These are phyloP conservation scores for Moniliophthora roreri DNA, from an alignment of 1,284 basidiomycete genomes.

Conservation along the genomic window DNA sequence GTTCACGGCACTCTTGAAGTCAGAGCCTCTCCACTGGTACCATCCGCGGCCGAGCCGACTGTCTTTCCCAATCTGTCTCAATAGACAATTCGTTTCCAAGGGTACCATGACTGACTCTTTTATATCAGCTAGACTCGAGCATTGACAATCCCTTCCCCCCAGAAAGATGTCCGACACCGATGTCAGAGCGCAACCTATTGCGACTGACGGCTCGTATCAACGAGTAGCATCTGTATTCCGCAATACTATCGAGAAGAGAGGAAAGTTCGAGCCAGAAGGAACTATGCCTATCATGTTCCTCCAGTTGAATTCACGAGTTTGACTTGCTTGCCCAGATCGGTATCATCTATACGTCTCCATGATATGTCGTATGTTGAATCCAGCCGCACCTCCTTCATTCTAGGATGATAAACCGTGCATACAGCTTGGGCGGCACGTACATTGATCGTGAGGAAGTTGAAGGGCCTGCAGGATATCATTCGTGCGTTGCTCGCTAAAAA, in stretches of 20 bases:
- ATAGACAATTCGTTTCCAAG: no score
- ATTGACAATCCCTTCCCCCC: no score
- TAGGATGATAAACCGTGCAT: conserved; percentile 3
- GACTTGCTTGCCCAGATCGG: no score
- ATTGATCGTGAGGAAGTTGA: conserved; percentile 85
- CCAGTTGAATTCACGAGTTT: no score
- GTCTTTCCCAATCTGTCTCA: no score
- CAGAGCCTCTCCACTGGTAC: no score
- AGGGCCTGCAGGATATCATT: conserved; percentile 85
- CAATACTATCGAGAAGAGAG: conserved; percentile 67
- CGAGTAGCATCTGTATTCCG: conserved; percentile 75
- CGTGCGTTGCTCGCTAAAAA: conserved; percentile 49
- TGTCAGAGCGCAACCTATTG: not conserved
- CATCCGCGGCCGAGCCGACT: no score
- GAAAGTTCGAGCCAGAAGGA: conserved; percentile 79
- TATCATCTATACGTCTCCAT: conserved; percentile 88
- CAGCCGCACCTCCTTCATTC: not conserved
- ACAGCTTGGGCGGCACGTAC: conserved; percentile 91
- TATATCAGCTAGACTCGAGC: no score
- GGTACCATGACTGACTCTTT: no score
- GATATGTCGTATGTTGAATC: conserved; percentile 76
- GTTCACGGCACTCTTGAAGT: no score
- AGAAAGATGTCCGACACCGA: not conserved
- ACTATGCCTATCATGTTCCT: no score
- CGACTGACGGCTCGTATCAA: conserved; percentile 78